Evolutionary conservation across 108 stramenopile species (phyloP), one percentile per base, ranked within the genome.

Genomic region (Aurantiochytrium sp.): DNA sequence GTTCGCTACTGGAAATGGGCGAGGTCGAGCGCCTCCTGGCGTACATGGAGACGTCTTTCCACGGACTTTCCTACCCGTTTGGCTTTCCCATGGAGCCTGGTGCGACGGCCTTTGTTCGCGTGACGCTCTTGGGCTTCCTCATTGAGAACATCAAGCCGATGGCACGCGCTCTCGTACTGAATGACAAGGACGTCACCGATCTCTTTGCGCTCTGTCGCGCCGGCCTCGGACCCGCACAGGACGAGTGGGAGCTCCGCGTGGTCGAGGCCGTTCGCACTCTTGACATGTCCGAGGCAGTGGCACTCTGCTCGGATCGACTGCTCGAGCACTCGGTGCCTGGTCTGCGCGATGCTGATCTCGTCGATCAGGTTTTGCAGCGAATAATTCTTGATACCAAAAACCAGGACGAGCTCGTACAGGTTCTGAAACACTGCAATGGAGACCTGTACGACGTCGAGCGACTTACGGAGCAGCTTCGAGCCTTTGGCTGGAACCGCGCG

Each of bases 211-310:
- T 83, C 25, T 53, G 45, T 23, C 6, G 51, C 19, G 49, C 28
- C 76, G 76, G 76, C 1, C 76, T 83, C 4, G 76, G 76, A 12
- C 6, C n/a, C n/a, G 0, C 45, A 0, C 76, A 83, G 28, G 76
- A 83, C 51, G 76, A 83, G 16, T 83, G 76, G 76, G 76, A 83
- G 51, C 45, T 83, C 16, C 76, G 76, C 76, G 76, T 53, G 10
- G 49, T 83, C 49, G 49, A 83, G 49, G 76, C 76, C n/a, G 51
- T 83, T 6, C 51, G 49, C n/a, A 25, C 76, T 6, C 76, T 83
- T 23, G 76, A 83, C 51, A 43, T 53, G 16, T 47, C 76, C 51
- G 76, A 83, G 51, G 76, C 76, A 6, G 76, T 83, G n/a, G n/a
- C 45, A 28, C 76, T 83, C 19, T 83, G 76, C n/a, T 12, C 45